phyloP scores from a whole-genome alignment of 2,329 filamentous ascomycete genomes.

The Cyphellophora europaea region DNA sequence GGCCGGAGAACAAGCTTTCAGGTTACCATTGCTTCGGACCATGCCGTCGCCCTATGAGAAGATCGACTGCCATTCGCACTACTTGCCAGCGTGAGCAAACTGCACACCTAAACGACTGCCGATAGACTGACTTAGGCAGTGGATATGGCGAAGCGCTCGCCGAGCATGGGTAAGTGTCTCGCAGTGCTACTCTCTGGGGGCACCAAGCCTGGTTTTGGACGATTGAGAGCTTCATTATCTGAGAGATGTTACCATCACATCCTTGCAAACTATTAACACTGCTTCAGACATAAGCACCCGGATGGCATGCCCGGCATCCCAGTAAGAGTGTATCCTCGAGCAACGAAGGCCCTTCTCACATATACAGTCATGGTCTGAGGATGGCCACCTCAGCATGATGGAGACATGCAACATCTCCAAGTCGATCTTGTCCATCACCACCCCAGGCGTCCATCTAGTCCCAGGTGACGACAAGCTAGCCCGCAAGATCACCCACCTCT shows the following conservation, averaged over 20 bases:
- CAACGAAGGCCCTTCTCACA: constrained; percentile 5
- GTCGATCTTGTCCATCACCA: constrained; percentile 46
- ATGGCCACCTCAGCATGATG: constrained; percentile 43
- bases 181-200: too few species aligned
- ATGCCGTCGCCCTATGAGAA: constrained; percentile 13
- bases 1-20: too few species aligned
- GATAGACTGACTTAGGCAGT: constrained; percentile 3
- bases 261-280: too few species aligned
- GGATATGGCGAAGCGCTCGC: constrained; percentile 16
- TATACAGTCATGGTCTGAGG: constrained; percentile 35
- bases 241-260: too few species aligned
- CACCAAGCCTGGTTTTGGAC: too few species aligned
- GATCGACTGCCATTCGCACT: constrained; percentile 18
- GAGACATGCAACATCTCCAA: constrained; percentile 37
- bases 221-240: too few species aligned
- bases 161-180: too few species aligned
- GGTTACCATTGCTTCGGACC: too few species aligned
- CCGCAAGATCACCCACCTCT: constrained; percentile 28
- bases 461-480: constrained; percentile 28
- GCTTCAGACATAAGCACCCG: constrained; percentile 13
- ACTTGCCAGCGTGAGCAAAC: constrained; percentile 10
- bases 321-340: too few species aligned
- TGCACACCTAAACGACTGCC: neutral
- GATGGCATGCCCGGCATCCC: constrained; percentile 18
- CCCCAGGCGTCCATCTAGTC: constrained; percentile 42